These are phyloP conservation scores for Alternaria solani DNA, from an alignment of 2,329 filamentous ascomycete genomes.

Conservation along the genomic window DNA sequence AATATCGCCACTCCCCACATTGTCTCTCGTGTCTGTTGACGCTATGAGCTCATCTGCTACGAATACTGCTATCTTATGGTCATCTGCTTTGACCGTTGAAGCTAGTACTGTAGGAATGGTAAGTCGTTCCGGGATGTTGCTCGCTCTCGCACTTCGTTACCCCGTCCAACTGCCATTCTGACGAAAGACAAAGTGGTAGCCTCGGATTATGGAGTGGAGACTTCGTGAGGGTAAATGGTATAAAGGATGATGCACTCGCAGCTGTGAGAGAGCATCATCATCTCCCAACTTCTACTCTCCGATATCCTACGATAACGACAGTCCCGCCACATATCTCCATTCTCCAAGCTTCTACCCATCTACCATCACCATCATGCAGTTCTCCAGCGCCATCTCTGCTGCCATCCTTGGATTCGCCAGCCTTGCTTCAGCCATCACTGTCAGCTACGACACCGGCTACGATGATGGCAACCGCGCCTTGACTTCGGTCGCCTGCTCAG, in stretches of 20 bases:
- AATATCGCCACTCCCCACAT: conserved; percentile 41
- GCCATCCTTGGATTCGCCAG: conserved; percentile 38
- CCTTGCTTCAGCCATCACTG: conserved; percentile 52
- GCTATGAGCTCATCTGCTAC: conserved; percentile 43
- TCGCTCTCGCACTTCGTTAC: conserved; percentile 32
- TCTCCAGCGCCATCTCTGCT: conserved; percentile 36
- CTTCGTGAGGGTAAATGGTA: conserved; percentile 24
- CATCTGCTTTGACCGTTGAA: conserved; percentile 37
- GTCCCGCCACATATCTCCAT: not conserved
- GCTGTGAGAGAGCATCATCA: conserved; percentile 25
- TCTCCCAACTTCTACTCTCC: conserved; percentile 7
- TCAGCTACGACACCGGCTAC: conserved; percentile 77
- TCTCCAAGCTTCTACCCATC: conserved; percentile 1
- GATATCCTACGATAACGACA: conserved; percentile 9
- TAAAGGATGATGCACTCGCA: conserved; percentile 34
- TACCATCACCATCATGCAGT: conserved; percentile 42
- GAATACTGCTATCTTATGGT: conserved; percentile 29
- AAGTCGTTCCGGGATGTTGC: conserved; percentile 31
- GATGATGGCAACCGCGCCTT: conserved; percentile 67
- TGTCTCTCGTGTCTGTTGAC: conserved; percentile 36
- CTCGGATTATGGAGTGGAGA: conserved; percentile 22
- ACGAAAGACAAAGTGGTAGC: conserved; percentile 28
- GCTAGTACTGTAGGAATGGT: conserved; percentile 30
- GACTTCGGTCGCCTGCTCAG: conserved; percentile 69
- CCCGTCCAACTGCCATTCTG: conserved; percentile 28